Evolutionary conservation across 2,329 filamentous ascomycete genomes (phyloP).

Genomic region (Epichloe scottii): DNA sequence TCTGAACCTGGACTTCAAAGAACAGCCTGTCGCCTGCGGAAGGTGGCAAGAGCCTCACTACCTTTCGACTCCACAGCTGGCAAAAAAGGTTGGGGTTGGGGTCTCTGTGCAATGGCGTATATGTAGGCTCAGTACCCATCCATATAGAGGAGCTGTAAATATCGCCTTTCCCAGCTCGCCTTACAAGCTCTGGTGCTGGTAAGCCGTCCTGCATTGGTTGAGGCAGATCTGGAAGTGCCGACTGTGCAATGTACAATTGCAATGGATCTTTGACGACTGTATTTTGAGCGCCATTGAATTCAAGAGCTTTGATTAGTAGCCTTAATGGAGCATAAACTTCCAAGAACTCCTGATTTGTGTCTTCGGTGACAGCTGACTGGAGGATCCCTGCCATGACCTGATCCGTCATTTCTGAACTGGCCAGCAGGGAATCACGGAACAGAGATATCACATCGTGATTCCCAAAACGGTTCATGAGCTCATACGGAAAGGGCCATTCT

Average conservation of each 20-base stretch:
- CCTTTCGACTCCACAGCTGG: constrained; percentile 64
- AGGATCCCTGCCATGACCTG: constrained; percentile 20
- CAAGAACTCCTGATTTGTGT: constrained; percentile 29
- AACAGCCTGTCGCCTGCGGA: constrained; percentile 52
- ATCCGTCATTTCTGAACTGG: constrained; percentile 16
- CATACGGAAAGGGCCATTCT: constrained; percentile 26
- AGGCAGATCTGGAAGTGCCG: constrained; percentile 58
- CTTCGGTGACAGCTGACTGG: constrained; percentile 14
- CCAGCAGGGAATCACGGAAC: constrained; percentile 18
- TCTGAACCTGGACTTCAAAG: constrained; percentile 29
- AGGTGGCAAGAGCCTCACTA: constrained; percentile 59
- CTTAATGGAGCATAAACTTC: constrained; percentile 48
- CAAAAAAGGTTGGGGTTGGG: constrained; percentile 90
- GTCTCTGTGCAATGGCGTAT: constrained; percentile 82
- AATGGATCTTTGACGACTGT: constrained; percentile 12
- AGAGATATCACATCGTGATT: constrained; percentile 8
- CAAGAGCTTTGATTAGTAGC: constrained; percentile 47
- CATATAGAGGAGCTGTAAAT: constrained; percentile 81
- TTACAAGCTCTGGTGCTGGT: constrained; percentile 52
- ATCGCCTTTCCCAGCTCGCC: constrained; percentile 57
- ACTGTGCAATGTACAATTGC: constrained; percentile 79
- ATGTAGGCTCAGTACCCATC: constrained; percentile 77
- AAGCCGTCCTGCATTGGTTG: constrained; percentile 48
- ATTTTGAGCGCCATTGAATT: constrained; percentile 29
- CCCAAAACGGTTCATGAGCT: constrained; percentile 18